Evolutionary conservation across 2,329 filamentous ascomycete genomes (phyloP).

Genomic region (Alternaria sp.): DNA sequence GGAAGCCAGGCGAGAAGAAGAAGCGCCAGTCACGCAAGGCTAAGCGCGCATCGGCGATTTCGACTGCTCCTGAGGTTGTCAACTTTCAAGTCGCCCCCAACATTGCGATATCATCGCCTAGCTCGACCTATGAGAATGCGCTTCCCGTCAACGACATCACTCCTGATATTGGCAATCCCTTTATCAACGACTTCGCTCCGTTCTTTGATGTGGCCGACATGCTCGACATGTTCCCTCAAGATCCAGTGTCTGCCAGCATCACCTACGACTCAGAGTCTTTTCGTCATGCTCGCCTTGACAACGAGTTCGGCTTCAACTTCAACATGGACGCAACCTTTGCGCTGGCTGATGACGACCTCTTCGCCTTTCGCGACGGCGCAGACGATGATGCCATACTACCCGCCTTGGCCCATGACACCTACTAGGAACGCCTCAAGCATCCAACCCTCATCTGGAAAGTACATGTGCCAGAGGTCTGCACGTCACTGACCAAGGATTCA

Average conservation of each 20-base stretch:
- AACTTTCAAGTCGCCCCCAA: slow-evolving; percentile 3
- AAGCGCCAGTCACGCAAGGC: slow-evolving; percentile 36
- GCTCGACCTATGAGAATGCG: too few relatives aligned
- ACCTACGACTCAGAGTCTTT: slow-evolving; percentile 17
- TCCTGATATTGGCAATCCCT: not conserved
- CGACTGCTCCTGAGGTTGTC: slow-evolving; percentile 5
- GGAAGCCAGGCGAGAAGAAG: slow-evolving; percentile 36
- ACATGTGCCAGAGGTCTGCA: not conserved
- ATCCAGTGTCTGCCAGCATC: not conserved
- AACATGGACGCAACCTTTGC: slow-evolving; percentile 4
- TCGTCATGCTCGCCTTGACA: slow-evolving; percentile 19
- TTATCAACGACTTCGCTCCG: slow-evolving; percentile 7
- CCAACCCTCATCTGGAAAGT: not conserved
- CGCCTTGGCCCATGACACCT: too few relatives aligned
- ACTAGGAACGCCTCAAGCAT: not conserved
- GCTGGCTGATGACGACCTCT: slow-evolving; percentile 3
- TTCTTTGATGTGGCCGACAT: not conserved
- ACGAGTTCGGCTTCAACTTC: slow-evolving; percentile 10
- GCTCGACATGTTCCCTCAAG: slow-evolving; percentile 1
- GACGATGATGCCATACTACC: too few relatives aligned
- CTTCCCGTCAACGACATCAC: not conserved
- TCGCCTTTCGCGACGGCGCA: too few relatives aligned
- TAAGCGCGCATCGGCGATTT: slow-evolving; percentile 16
- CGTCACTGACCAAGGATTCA: not conserved
- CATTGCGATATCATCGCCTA: not conserved